These are phyloP conservation scores for Camelina sativa DNA, from an alignment of 345 rosid species.

Conservation along the genomic window DNA sequence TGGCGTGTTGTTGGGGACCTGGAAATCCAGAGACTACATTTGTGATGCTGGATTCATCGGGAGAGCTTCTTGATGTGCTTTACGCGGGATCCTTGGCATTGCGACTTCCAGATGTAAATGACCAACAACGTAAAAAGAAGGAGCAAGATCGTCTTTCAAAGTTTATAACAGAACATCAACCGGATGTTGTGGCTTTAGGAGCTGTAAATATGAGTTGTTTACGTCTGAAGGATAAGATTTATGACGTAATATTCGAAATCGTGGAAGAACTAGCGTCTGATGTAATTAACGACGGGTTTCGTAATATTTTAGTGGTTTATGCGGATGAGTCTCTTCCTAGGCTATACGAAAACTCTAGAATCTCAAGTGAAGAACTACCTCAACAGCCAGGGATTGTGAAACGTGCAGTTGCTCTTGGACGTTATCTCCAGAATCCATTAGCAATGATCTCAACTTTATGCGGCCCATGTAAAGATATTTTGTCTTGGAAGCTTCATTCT, in stretches of 20 bases:
- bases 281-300: slow-evolving; percentile 71
- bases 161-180: slow-evolving; percentile 83
- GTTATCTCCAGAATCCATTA: slow-evolving; percentile 83
- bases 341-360: slow-evolving; percentile 76
- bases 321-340: slow-evolving; percentile 84
- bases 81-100: slow-evolving; percentile 60
- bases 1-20: slow-evolving; percentile 95
- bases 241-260: slow-evolving; percentile 81
- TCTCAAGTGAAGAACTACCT: slow-evolving; percentile 79
- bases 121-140: slow-evolving; percentile 72
- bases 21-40: slow-evolving; percentile 82
- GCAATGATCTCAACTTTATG: slow-evolving; percentile 80
- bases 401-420: slow-evolving; percentile 87
- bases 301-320: slow-evolving; percentile 65
- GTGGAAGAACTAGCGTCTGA: slow-evolving; percentile 74
- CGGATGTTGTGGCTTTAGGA: slow-evolving; percentile 84
- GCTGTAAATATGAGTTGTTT: slow-evolving; percentile 78
- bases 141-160: slow-evolving; percentile 77
- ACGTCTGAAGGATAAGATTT: slow-evolving; percentile 70
- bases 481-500: slow-evolving; percentile 79
- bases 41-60: slow-evolving; percentile 87
- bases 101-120: slow-evolving; percentile 53
- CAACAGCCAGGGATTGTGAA: slow-evolving; percentile 74
- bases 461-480: slow-evolving; percentile 79
- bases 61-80: slow-evolving; percentile 87